Evolutionary conservation across 1,139 yeast species (phyloP).

Genomic region (Candida sp.): DNA sequence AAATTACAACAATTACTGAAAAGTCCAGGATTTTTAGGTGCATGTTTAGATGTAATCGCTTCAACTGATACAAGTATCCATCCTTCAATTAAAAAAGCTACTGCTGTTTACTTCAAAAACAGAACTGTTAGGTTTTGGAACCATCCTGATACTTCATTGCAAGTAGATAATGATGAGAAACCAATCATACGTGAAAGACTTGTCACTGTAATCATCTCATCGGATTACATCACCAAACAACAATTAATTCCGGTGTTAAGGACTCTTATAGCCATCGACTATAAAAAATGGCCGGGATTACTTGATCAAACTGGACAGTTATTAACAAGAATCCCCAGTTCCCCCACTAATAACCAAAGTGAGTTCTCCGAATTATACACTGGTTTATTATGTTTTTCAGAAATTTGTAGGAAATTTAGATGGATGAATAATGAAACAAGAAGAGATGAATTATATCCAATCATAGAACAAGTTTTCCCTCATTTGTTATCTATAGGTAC

Average conservation of each 20-base stretch:
- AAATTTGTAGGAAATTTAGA: conserved; percentile 70
- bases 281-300: conserved; percentile 64
- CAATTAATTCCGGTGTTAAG: conserved; percentile 73
- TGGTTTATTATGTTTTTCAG: conserved; percentile 74
- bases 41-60: conserved; percentile 71
- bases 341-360: conserved; percentile 22
- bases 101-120: conserved; percentile 87
- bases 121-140: conserved; percentile 66
- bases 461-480: conserved; percentile 67
- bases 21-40: conserved; percentile 74
- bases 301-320: conserved; percentile 58
- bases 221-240: conserved; percentile 47
- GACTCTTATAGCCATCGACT: conserved; percentile 64
- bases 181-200: conserved; percentile 65
- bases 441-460: conserved; percentile 49
- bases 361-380: conserved; percentile 64
- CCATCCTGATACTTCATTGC: conserved; percentile 16
- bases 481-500: conserved; percentile 65
- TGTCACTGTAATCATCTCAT: conserved; percentile 36
- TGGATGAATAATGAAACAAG: conserved; percentile 71
- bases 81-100: conserved; percentile 64
- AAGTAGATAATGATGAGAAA: conserved; percentile 66
- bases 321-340: conserved; percentile 33
- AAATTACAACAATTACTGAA: conserved; percentile 56
- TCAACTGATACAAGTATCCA: conserved; percentile 43